Evolutionary conservation across 352 stramenopile genomes (phyloP), one percentile per base, ranked within the genome.

Genomic region (Pythium scleroteichum): DNA sequence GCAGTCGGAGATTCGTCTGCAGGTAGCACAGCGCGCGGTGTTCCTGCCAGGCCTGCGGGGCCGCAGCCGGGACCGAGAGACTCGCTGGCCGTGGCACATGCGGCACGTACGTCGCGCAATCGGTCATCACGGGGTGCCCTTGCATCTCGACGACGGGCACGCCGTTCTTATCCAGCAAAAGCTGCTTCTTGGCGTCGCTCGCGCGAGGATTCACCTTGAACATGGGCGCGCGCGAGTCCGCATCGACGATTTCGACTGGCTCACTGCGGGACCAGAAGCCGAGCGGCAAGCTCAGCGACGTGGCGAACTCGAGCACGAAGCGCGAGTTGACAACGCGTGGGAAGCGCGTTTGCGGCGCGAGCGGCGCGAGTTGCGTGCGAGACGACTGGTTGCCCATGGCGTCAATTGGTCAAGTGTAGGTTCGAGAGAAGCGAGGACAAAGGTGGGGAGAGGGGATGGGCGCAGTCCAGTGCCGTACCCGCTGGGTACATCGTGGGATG

Each of bases 21-120:
- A 65, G 20, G 50, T 54, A 59, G 32, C 58, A 65, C 27, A 65
- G 49, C 58, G 27, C 58, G 5, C 26, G 24, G 41, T 35, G 38
- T 35, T 53, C 39, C 2, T 50, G 33, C 41, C 46, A 55, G 6
- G 20, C 24, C 5, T 26, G 23, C 14, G 17, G 4, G 5, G 52
- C 38, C 23, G 38, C 50, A 2, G 14, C 32, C 20, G 9, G 23
- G 5, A 16, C 20, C 13, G 33, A 23, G 23, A 46, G 9, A 12
- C 38, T 32, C 42, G 39, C 29, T 3, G 44, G 46, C 17, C 17
- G 23, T 1, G 48, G 57, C 7, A 50, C 16, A 17, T 35, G 29
- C n/a, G 57, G 38, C 32, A 65, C 58, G 41, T 65, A 65, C 40
- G 38, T 59, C 6, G 41, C 48, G 24, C 40, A 59, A 19, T 59